Base-by-base conservation (phyloP, 2,329 filamentous ascomycete genomes). In the Penicillium sp. region DNA sequence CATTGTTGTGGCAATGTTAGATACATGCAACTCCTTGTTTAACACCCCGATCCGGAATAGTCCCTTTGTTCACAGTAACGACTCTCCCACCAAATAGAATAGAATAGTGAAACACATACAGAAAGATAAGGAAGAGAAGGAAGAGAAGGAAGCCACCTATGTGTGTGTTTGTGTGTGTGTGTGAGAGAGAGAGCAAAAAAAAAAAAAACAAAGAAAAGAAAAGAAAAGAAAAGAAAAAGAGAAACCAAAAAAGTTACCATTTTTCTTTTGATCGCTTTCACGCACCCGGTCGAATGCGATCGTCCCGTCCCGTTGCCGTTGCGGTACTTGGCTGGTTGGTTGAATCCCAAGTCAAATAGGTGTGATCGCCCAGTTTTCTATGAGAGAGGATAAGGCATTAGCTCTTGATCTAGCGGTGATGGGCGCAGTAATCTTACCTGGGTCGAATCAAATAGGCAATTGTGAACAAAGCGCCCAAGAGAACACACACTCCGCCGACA, bases 351-450 rank as follows among this genome's bases (percentile, higher is more conserved):
- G 89, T 93, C 42, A 98, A 80, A 69, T 98, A 97, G 7, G 90
- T 96, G 72, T 97, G 93, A 70, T 98, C 93, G 54, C 93, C 93
- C 37, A 98, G 81, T 87, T 97, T 98, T 65, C 93, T 92, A 59
- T 27, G 25, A 27, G 8, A 27, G 6, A 8, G 25, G 8, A 27
- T 6, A 27, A 8, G 18, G 44, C 24, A 25, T 57, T 44, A 48
- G 50, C 9, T 9, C 7, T 32, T 10, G 6, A 13, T 15, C 20
- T n/a, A 41, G 12, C 13, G 40, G 20, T 3, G 20, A 18, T 18
- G 15, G 25, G 3, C 27, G 15, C 20, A 13, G 9, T 6, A 24
- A 24, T 29, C 81, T 65, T 76, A 89, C 88, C 88, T 86, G 54
- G 93, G 93, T 68, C 88, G 91, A 71, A 98, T 84, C 56, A 97